Conservation (phyloP, 805 yeast genomes). For the Cyberlindnera mississippiensis region DNA sequence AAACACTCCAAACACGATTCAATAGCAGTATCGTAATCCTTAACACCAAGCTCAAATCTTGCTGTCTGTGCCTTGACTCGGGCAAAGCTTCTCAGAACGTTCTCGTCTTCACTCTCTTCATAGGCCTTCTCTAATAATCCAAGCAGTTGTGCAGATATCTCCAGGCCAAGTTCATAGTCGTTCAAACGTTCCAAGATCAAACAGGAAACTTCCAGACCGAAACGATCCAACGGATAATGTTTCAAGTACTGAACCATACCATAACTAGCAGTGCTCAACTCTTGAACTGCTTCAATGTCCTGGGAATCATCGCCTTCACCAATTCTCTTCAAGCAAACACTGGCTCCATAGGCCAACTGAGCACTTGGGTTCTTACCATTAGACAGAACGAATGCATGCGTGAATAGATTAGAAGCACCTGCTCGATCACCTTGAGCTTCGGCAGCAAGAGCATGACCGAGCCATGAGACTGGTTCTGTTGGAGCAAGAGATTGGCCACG, state of each 20-base stretch:
- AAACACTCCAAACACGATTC: slow-evolving; percentile 55
- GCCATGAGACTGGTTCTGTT: slow-evolving; percentile 70
- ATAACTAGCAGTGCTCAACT: slow-evolving; percentile 58
- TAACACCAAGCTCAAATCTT: slow-evolving; percentile 61
- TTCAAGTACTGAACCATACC: slow-evolving; percentile 66
- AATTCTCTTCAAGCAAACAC: slow-evolving; percentile 45
- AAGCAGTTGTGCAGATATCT: slow-evolving; percentile 44
- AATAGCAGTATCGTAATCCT: slow-evolving; percentile 53
- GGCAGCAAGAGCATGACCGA: slow-evolving; percentile 71
- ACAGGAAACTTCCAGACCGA: slow-evolving; percentile 54
- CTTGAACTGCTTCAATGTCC: slow-evolving; percentile 58
- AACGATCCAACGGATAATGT: slow-evolving; percentile 52
- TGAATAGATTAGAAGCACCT: slow-evolving; percentile 55
- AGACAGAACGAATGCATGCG: slow-evolving; percentile 76
- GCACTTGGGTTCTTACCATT: slow-evolving; percentile 69
- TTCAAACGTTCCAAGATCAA: slow-evolving; percentile 66
- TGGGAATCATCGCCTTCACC: slow-evolving; percentile 43
- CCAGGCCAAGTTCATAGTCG: slow-evolving; percentile 51
- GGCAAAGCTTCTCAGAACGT: slow-evolving; percentile 47
- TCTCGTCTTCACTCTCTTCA: slow-evolving; percentile 50
- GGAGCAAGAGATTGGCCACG: slow-evolving; percentile 84
- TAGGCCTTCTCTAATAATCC: slow-evolving; percentile 48
- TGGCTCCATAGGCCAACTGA: slow-evolving; percentile 66
- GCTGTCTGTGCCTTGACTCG: slow-evolving; percentile 66
- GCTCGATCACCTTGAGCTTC: slow-evolving; percentile 45